A percentile compares a stretch with the other conserved stretches of the same genome.
Evolutionary conservation across 345 rosid genomes (phyloP).

Genomic region (Draba incana): DNA sequence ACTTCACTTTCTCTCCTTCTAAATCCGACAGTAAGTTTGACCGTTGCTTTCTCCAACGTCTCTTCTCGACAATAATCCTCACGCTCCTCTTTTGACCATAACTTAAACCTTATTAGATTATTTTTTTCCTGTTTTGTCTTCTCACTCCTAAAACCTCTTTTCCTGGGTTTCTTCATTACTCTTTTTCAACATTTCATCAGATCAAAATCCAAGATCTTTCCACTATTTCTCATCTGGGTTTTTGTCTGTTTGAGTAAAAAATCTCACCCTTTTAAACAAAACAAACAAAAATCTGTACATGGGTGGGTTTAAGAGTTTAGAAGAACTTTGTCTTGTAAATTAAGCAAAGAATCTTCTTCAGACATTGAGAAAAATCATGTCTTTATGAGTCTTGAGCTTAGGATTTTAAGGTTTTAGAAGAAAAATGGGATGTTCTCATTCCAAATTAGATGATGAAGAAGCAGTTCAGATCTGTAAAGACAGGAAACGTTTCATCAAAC

Average conservation of each 20-base stretch:
- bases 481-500: slow-evolving; percentile 82
- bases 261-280: not conserved
- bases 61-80: slow-evolving; percentile 39
- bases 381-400: slow-evolving; percentile 9
- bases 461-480: slow-evolving; percentile 96
- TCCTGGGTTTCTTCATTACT: slow-evolving; percentile 25
- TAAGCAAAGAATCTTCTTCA: slow-evolving; percentile 40
- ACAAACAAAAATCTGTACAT: not conserved
- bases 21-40: slow-evolving; percentile 43
- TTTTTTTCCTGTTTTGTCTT: not conserved
- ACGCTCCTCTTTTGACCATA: slow-evolving; percentile 43
- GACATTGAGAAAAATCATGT: not conserved
- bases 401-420: slow-evolving; percentile 15
- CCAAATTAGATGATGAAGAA: slow-evolving; percentile 86
- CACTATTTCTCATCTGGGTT: slow-evolving; percentile 5
- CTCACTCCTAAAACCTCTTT: slow-evolving; percentile 17
- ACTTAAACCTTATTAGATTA: slow-evolving; percentile 19
- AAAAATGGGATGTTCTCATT: slow-evolving; percentile 92
- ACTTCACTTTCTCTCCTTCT: slow-evolving; percentile 33
- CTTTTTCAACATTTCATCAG: slow-evolving; percentile 4
- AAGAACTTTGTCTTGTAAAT: slow-evolving; percentile 18
- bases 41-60: slow-evolving; percentile 48
- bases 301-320: slow-evolving; percentile 28
- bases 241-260: slow-evolving; percentile 15
- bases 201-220: slow-evolving; percentile 16